Conservation (phyloP, 306 rosid species). For the Lablab purpureus region DNA sequence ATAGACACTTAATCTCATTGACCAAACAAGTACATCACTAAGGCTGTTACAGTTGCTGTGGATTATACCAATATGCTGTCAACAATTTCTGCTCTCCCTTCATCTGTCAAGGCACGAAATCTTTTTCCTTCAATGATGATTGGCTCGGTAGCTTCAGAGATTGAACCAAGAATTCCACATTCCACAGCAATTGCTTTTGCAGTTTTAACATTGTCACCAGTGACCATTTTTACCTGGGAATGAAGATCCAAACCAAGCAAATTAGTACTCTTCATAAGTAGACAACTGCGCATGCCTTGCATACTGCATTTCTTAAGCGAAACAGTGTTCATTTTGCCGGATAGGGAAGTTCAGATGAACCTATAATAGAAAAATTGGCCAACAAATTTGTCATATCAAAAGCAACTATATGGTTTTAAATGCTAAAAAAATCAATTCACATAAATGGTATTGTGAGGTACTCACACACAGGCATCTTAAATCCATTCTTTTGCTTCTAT, state of each 20-base stretch:
- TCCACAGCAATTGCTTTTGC: conserved; percentile 93
- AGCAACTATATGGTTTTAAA: background rate
- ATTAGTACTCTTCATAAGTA: conserved; percentile 1
- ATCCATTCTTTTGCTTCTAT: background rate
- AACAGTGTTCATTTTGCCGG: conserved; percentile 18
- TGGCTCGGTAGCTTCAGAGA: conserved; percentile 63
- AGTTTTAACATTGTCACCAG: conserved; percentile 93
- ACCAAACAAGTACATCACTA: background rate
- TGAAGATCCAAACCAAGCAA: conserved; percentile 31
- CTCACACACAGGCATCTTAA: background rate
- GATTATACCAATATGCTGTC: conserved; percentile 71
- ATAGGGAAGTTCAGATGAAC: conserved; percentile 16
- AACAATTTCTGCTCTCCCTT: conserved; percentile 61
- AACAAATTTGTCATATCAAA: background rate
- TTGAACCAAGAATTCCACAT: conserved; percentile 83
- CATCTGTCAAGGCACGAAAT: conserved; percentile 72
- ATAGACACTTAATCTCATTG: conserved; percentile 13
- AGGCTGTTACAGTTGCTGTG: conserved; percentile 25
- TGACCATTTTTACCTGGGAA: conserved; percentile 87
- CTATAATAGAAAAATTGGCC: conserved; percentile 13
- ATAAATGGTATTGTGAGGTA: background rate
- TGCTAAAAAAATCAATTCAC: background rate
- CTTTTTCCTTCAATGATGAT: conserved; percentile 80
- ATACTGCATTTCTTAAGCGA: conserved; percentile 16
- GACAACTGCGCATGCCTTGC: conserved; percentile 35